phyloP scores from a whole-genome alignment of 331 rosid genomes.

The Prunus yedoensis region DNA sequence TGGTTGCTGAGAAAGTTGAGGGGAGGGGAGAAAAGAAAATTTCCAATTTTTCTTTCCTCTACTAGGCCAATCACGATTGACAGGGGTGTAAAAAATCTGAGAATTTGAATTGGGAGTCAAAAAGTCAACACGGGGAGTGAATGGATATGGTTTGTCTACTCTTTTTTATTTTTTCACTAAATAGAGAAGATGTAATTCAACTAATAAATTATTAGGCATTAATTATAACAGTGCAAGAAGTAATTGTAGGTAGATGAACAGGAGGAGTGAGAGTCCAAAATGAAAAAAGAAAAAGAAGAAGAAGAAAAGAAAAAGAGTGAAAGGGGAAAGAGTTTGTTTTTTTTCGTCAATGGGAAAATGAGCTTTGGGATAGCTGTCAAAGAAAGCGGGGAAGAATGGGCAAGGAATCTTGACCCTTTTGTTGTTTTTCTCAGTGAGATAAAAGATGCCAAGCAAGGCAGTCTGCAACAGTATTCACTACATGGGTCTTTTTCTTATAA shows the following conservation, averaged over 20 bases:
- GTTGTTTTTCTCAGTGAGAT: conserved; percentile 29
- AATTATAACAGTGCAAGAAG: background rate
- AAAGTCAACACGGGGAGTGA: background rate
- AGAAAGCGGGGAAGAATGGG: conserved; percentile 46
- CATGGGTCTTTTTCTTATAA: background rate
- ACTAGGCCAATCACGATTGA: background rate
- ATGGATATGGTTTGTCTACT: conserved; percentile 6
- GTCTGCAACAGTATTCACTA: conserved; percentile 1
- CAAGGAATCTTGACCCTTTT: conserved; percentile 66
- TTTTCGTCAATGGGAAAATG: conserved; percentile 34
- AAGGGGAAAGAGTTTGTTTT: background rate
- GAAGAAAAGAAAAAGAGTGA: conserved; percentile 15
- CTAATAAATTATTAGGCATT: conserved; percentile 25
- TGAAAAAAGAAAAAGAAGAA: background rate
- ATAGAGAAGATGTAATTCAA: conserved; percentile 27
- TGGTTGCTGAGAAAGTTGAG: conserved; percentile 21
- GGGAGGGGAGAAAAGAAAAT: background rate
- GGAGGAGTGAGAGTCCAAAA: too few species aligned
- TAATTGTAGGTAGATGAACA: too few species aligned
- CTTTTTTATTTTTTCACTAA: conserved; percentile 26
- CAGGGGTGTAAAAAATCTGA: background rate
- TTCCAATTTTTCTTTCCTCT: background rate
- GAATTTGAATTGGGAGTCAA: background rate
- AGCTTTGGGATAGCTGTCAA: conserved; percentile 57
- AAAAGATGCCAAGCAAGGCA: conserved; percentile 41